Base-by-base conservation (phyloP, 148 eudicot genomes). In the Hydrangea macrophylla region DNA sequence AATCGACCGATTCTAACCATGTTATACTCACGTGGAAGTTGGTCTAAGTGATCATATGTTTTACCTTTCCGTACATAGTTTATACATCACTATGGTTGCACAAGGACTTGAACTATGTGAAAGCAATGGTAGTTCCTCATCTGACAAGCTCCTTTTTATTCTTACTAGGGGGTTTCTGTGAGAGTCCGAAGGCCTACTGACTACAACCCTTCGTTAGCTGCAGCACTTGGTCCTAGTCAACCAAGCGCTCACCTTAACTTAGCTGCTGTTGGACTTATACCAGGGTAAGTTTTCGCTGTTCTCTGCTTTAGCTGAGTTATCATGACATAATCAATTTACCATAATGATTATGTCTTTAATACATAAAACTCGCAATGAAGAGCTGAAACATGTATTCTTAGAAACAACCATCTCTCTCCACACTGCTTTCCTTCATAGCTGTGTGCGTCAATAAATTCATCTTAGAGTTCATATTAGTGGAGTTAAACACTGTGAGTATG, bases 181-280 rank as follows among this genome's bases (percentile, higher is more conserved):
- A 82, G 90, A 69, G 93, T 92, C 69, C 80, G 89, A 77, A 81
- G 98, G 58, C 98, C 98, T 69, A 90, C 93, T 5, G 98, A 92
- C 72, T 92, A 92, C 75, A 92, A 89, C 79, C 93, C 98, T 61
- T 75, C 93, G 20, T 78, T 89, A 58, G 98, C 98, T 51, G 89
- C 93, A 36, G 82, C 87, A 27, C 91, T 92, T 59, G 98, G 98
- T 70, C 98, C 98, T 56, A 86, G 93, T 73, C 91, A 87, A 58
- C 93, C 98, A 32, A 86, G 74, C 70, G 93, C 96, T 61, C 73
- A 92, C 68, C 83, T 92, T 58, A 89, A 92, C 67, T 76, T 92
- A 67, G 83, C 90, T 74, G 98, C 98, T 64, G 87, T 89, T 66
- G 96, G 98, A 58, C 85, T 92, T 36, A 80, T 83, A 65, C 93